Evolutionary conservation across 129 eudicot genomes (phyloP), one percentile per base, ranked within the genome.

Genomic region (Pulicaria dysenterica): DNA sequence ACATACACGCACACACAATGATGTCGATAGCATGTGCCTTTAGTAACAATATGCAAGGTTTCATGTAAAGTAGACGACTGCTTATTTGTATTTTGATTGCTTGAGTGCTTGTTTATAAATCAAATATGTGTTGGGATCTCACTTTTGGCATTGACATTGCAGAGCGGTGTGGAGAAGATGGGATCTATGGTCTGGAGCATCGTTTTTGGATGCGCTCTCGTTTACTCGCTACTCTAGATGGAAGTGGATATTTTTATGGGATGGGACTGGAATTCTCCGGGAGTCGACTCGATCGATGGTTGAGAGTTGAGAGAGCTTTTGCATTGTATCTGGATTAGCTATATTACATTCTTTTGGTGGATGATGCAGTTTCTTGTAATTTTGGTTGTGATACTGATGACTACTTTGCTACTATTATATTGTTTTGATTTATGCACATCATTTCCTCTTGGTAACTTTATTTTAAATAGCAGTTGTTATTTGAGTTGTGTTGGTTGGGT

Each of bases 91-190:
- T 43, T 4, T 10, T 66, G 41, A 4, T 56, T 10, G 4, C 24
- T 44, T 34, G 37, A 1, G 5, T 72, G 16, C 67, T 6, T 31
- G 76, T 57, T n/a, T 70, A 24, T 34, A 11, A 55, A 42, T 56
- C 3, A 17, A 1, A 0, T 53, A 6, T 58, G 15, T 10, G 31
- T 42, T 47, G 44, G 56, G 57, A 44, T 15, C 58, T 51, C 42
- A 65, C 51, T 6, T 45, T 64, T 63, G 76, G 60, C 5, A 53
- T 57, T 69, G 36, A 58, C 16, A 44, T 77, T 83, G 67, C 86
- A 85, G 89, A 85, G 90, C 50, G 90, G 95, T 36, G 88, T 40
- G 56, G 79, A 79, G 72, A 83, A 78, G 86, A 77, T 78, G 54
- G 76, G 80, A 65, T 74, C 86, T 2, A 76, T 69, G 84, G 72